Conservation (phyloP, 2,329 filamentous ascomycete genomes). For the Diaporthe vexans region DNA sequence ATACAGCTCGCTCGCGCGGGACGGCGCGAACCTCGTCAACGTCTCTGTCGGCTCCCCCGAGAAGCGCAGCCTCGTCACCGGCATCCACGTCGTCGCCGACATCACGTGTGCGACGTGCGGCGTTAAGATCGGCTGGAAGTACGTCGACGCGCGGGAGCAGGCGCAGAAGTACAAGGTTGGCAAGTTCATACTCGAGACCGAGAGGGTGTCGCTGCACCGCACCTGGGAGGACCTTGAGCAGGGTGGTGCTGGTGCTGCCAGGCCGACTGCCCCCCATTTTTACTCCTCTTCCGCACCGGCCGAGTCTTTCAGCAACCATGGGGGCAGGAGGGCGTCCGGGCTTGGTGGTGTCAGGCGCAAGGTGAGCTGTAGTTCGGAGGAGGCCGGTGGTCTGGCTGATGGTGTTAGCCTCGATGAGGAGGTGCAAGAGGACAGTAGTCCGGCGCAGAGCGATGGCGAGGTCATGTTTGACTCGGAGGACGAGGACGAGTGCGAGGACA, state of each 20-base stretch:
- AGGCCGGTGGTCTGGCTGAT: constrained; percentile 1
- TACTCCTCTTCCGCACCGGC: constrained; percentile 42
- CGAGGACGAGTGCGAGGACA: constrained; percentile 76
- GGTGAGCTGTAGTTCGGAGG: constrained; percentile 37
- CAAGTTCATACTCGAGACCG: constrained; percentile 77
- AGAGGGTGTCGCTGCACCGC: constrained; percentile 65
- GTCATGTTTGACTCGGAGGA: constrained; percentile 74
- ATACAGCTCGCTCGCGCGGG: constrained; percentile 38
- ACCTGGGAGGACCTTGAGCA: constrained; percentile 66
- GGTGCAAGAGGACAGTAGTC: constrained; percentile 42
- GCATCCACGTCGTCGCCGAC: constrained; percentile 74
- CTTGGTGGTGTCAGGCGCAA: constrained; percentile 40
- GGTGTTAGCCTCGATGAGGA: constrained; percentile 36
- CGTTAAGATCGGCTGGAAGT: constrained; percentile 76
- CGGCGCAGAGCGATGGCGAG: constrained; percentile 47
- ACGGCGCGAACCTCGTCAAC: constrained; percentile 61
- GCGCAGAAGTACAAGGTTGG: constrained; percentile 77
- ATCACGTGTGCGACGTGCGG: constrained; percentile 70
- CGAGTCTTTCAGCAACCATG: background rate
- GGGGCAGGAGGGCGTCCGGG: constrained; percentile 39
- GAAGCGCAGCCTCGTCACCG: constrained; percentile 71
- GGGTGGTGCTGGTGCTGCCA: background rate
- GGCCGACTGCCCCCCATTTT: background rate
- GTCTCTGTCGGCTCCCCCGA: constrained; percentile 68
- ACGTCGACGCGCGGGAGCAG: constrained; percentile 72